phyloP scores from a whole-genome alignment of 2,329 filamentous ascomycete genomes.

The Aspergillus fumigatus region DNA sequence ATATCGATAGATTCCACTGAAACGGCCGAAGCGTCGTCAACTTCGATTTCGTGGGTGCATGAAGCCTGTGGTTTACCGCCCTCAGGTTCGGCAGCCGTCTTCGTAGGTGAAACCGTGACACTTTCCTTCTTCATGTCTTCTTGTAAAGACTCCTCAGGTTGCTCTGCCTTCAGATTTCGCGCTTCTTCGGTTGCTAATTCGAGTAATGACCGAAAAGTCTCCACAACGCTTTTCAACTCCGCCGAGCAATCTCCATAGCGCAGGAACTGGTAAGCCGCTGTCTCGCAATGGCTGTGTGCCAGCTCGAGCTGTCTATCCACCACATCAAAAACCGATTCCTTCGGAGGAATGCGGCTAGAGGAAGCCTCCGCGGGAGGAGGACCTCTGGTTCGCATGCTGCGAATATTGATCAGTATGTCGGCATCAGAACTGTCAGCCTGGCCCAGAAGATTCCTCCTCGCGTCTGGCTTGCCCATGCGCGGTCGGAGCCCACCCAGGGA shows the following conservation, averaged over 20 bases:
- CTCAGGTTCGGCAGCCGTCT: conserved; percentile 10
- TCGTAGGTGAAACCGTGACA: conserved; percentile 2
- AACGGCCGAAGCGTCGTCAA: conserved; percentile 31
- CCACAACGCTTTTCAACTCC: conserved; percentile 67
- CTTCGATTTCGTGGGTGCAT: conserved; percentile 27
- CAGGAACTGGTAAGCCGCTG: conserved; percentile 83
- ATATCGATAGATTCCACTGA: conserved; percentile 33
- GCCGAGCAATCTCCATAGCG: conserved; percentile 78
- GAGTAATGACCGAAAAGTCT: conserved; percentile 60
- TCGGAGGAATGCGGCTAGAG: conserved; percentile 48
- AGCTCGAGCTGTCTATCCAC: conserved; percentile 75
- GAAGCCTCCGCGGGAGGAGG: conserved; percentile 1
- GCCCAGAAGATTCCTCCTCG: neutral
- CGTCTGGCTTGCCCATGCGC: conserved; percentile 10
- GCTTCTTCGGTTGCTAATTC: conserved; percentile 58
- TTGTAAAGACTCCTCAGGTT: conserved; percentile 24
- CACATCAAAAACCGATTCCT: conserved; percentile 63
- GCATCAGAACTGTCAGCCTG: conserved; percentile 3
- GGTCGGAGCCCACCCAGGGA: conserved; percentile 22
- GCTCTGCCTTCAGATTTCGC: conserved; percentile 52
- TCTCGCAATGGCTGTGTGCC: conserved; percentile 77
- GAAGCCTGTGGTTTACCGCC: conserved; percentile 17
- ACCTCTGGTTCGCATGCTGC: conserved; percentile 22
- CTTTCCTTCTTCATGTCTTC: conserved; percentile 18
- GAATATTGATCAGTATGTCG: conserved; percentile 17